Evolutionary conservation across 2,329 filamentous ascomycete species (phyloP).

Genomic region (Aspergillus piperis): DNA sequence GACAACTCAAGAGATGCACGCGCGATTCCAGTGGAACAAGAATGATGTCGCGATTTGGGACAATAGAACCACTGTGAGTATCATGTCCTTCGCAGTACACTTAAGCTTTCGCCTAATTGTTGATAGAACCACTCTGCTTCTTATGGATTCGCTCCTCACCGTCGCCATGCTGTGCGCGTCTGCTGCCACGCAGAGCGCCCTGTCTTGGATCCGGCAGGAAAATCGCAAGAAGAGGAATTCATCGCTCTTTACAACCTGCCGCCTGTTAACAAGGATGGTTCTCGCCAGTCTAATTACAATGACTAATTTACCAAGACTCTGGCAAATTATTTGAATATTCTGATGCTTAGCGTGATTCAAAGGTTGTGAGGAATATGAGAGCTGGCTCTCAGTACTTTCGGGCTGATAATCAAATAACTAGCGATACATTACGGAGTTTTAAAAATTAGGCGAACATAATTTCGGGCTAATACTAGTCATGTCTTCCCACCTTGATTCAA

Average conservation of each 20-base stretch:
- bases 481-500: not conserved
- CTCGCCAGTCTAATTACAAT: slow-evolving; percentile 59
- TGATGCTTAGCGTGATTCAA: not conserved
- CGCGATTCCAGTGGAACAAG: slow-evolving; percentile 65
- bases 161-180: slow-evolving; percentile 57
- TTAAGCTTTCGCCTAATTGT: not conserved
- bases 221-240: slow-evolving; percentile 58
- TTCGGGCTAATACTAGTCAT: not conserved
- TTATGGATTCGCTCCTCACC: slow-evolving; percentile 60
- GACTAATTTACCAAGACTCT: slow-evolving; percentile 34
- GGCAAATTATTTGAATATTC: not conserved
- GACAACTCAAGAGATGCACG: slow-evolving; percentile 68
- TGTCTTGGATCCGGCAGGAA: slow-evolving; percentile 46
- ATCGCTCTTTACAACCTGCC: slow-evolving; percentile 51
- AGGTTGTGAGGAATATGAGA: not conserved
- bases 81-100: not conserved
- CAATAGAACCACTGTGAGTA: slow-evolving; percentile 57
- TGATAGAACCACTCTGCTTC: slow-evolving; percentile 55
- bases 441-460: not conserved
- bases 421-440: not conserved
- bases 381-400: not conserved
- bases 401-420: not conserved
- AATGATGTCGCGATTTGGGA: slow-evolving; percentile 71
- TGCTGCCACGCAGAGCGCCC: slow-evolving; percentile 51
- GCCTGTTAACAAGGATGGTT: slow-evolving; percentile 58